Conservation (phyloP, 2,329 filamentous ascomycete genomes). For the Epichloe sylvatica region DNA sequence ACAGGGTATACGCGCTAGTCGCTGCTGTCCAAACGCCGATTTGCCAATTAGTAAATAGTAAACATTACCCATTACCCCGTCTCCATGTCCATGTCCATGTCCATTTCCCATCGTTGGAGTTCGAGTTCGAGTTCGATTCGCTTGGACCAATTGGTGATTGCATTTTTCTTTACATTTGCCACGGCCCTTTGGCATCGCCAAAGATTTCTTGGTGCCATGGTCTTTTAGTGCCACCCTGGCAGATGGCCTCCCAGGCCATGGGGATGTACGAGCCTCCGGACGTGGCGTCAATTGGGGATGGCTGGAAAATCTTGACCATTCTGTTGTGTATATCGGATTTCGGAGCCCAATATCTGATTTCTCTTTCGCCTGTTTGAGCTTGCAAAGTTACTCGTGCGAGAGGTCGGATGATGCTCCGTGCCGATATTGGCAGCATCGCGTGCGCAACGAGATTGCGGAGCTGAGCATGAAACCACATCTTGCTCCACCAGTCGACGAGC, state of each 20-base stretch:
- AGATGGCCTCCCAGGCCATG: constrained; percentile 20
- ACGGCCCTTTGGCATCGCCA: constrained; percentile 18
- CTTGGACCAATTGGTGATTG: background rate
- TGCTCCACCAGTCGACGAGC: constrained; percentile 21
- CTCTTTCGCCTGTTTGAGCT: constrained; percentile 1
- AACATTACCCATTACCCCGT: background rate
- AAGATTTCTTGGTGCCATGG: constrained; percentile 22
- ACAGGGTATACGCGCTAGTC: background rate
- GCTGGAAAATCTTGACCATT: constrained; percentile 13
- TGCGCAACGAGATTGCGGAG: constrained; percentile 18
- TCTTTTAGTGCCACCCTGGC: constrained; percentile 15
- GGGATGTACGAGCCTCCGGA: constrained; percentile 10
- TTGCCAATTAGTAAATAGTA: background rate
- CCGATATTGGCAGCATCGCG: constrained; percentile 9
- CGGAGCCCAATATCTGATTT: constrained; percentile 14
- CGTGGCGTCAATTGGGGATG: constrained; percentile 3
- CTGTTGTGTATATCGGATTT: constrained; percentile 7
- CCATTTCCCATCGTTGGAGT: too few species aligned
- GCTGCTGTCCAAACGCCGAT: constrained; percentile 1
- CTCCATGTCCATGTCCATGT: background rate
- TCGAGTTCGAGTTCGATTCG: too few species aligned
- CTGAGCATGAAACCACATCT: constrained; percentile 22
- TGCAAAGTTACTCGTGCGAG: constrained; percentile 9
- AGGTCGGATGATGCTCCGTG: constrained; percentile 4
- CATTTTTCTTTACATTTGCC: constrained; percentile 6